These are phyloP conservation scores for Oldenlandia corymbosa DNA, from an alignment of 257 asterid genomes.

Conservation along the genomic window DNA sequence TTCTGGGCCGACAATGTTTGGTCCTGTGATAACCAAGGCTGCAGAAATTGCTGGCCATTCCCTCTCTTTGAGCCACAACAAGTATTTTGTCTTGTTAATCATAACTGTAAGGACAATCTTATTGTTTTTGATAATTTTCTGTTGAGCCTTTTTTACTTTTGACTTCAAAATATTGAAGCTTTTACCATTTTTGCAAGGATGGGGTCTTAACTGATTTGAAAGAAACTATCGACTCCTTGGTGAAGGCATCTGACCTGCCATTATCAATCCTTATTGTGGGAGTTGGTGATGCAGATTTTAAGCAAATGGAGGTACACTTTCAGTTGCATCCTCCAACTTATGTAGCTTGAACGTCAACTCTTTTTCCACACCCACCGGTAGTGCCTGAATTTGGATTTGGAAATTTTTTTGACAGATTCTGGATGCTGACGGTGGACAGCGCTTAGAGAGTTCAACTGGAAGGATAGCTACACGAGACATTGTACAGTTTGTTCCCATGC, in stretches of 20 bases:
- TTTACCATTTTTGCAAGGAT: conserved; percentile 37
- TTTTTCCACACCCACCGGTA: background rate
- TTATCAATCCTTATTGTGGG: conserved; percentile 74
- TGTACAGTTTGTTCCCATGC: conserved; percentile 86
- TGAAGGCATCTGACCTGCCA: conserved; percentile 73
- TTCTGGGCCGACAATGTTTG: conserved; percentile 73
- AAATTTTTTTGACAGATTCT: conserved; percentile 36
- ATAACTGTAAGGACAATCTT: conserved; percentile 44
- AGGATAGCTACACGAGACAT: conserved; percentile 76
- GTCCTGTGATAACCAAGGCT: conserved; percentile 69
- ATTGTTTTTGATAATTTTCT: background rate
- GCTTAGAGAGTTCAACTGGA: conserved; percentile 62
- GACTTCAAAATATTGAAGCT: background rate
- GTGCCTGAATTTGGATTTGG: background rate
- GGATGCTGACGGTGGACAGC: conserved; percentile 67
- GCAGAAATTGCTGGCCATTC: conserved; percentile 62
- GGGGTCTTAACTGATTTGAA: conserved; percentile 65
- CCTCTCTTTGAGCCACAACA: conserved; percentile 39
- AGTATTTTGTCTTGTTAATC: conserved; percentile 60
- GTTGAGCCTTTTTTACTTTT: background rate
- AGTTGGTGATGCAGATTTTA: conserved; percentile 76
- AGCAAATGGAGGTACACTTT: conserved; percentile 59
- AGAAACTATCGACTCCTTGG: conserved; percentile 57
- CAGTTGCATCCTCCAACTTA: background rate
- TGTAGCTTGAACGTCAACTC: background rate